These are phyloP conservation scores for Coemansia sp. DNA, from an alignment of 192 early-diverging fungal genomes.

Conservation along the genomic window DNA sequence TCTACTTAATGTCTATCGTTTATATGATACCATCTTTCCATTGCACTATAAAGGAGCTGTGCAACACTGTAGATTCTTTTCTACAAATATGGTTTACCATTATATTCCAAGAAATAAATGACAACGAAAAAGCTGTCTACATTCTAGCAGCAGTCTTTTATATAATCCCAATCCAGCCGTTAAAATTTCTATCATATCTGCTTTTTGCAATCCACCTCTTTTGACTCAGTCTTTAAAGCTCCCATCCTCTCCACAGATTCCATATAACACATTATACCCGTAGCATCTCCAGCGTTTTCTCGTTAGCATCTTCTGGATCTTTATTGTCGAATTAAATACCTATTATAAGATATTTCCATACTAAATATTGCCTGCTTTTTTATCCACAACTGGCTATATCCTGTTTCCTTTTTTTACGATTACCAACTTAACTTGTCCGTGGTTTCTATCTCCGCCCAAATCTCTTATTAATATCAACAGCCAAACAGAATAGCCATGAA, in stretches of 20 bases:
- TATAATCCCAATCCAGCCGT: neutral
- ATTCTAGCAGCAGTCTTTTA: neutral
- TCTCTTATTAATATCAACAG: neutral
- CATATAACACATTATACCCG: neutral
- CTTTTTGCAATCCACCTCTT: neutral
- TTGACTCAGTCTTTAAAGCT: neutral
- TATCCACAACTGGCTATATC: no score
- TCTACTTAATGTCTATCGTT: neutral
- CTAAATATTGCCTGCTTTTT: neutral
- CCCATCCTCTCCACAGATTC: neutral
- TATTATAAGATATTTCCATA: neutral
- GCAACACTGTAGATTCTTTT: neutral
- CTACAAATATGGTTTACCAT: neutral
- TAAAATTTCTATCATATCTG: neutral
- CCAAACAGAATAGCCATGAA: conserved; percentile 11
- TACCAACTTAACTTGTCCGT: neutral
- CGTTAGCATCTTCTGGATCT: neutral
- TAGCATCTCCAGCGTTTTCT: neutral
- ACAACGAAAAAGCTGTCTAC: neutral
- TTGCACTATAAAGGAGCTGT: neutral
- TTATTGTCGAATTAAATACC: neutral
- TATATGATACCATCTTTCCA: neutral
- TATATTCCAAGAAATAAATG: neutral
- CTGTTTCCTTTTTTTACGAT: neutral
- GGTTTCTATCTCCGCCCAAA: neutral